Evolutionary conservation across 306 rosid species (phyloP).

Genomic region (Mucuna pruriens): DNA sequence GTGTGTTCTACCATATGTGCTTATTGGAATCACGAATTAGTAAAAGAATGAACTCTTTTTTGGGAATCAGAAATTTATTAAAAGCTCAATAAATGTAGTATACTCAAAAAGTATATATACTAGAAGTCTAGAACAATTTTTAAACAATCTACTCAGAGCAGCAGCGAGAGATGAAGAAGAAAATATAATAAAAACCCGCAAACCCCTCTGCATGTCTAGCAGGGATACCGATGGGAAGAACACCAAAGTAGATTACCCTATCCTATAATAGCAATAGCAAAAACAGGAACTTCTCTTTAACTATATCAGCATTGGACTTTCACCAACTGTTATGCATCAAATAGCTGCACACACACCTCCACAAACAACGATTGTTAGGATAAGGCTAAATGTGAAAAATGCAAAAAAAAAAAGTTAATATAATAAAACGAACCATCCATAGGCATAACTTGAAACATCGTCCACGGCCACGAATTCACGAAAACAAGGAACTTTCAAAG

Average conservation of each 20-base stretch:
- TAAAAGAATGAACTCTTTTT: background rate
- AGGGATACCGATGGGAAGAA: background rate
- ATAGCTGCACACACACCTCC: background rate
- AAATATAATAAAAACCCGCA: background rate
- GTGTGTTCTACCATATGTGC: background rate
- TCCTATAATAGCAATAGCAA: background rate
- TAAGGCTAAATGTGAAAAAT: background rate
- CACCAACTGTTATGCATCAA: background rate
- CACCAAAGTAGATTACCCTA: background rate
- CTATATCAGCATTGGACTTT: background rate
- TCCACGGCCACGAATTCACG: background rate
- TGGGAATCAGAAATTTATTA: background rate
- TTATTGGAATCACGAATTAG: background rate
- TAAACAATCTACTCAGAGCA: background rate
- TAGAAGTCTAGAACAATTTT: background rate
- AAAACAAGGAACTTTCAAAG: constrained; percentile 1
- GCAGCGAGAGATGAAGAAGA: background rate
- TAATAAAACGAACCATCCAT: background rate
- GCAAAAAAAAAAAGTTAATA: background rate
- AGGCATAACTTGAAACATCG: background rate
- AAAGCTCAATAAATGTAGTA: background rate
- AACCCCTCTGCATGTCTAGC: constrained; percentile 5
- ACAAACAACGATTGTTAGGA: background rate
- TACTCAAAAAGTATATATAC: background rate
- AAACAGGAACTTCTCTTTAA: background rate